A percentile compares a stretch with the other conserved stretches of the same genome.
These are phyloP conservation scores for Boletus sp. DNA, from an alignment of 768 basidiomycete species.

Conservation along the genomic window DNA sequence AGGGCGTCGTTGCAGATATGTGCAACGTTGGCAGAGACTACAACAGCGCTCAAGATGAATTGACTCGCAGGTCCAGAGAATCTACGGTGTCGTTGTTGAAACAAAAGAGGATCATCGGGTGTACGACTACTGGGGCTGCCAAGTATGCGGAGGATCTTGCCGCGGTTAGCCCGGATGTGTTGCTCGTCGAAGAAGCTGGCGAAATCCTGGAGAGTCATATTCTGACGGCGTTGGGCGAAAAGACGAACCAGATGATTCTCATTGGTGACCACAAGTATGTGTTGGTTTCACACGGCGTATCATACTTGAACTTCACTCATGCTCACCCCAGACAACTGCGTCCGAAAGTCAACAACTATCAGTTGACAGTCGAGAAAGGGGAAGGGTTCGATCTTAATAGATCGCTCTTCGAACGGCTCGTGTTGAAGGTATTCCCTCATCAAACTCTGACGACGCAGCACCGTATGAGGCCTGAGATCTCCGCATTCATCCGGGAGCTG, in stretches of 20 bases:
- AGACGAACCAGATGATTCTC: constrained; percentile 54
- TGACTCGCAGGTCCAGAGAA: constrained; percentile 37
- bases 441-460: constrained; percentile 54
- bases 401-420: constrained; percentile 68
- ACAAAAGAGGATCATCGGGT: constrained; percentile 58
- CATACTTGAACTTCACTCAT: not conserved
- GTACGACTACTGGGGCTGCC: constrained; percentile 69
- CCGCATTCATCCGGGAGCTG: constrained; percentile 53
- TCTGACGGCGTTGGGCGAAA: constrained; percentile 50
- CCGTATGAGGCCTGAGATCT: constrained; percentile 77
- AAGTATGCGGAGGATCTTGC: constrained; percentile 52
- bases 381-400: constrained; percentile 66
- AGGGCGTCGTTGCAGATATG: constrained; percentile 34
- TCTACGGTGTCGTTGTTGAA: constrained; percentile 36
- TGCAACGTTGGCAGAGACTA: constrained; percentile 37
- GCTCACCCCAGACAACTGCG: constrained; percentile 54
- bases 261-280: constrained; percentile 72
- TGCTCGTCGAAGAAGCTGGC: constrained; percentile 72
- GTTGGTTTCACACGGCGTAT: not conserved
- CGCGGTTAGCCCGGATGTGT: constrained; percentile 45
- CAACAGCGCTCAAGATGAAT: constrained; percentile 36
- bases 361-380: constrained; percentile 64
- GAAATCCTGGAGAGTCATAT: constrained; percentile 71
- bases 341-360: constrained; percentile 67
- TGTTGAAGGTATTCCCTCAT: constrained; percentile 61